phyloP scores from a whole-genome alignment of 768 basidiomycete species.

The Pleurotus tuber-regium region DNA sequence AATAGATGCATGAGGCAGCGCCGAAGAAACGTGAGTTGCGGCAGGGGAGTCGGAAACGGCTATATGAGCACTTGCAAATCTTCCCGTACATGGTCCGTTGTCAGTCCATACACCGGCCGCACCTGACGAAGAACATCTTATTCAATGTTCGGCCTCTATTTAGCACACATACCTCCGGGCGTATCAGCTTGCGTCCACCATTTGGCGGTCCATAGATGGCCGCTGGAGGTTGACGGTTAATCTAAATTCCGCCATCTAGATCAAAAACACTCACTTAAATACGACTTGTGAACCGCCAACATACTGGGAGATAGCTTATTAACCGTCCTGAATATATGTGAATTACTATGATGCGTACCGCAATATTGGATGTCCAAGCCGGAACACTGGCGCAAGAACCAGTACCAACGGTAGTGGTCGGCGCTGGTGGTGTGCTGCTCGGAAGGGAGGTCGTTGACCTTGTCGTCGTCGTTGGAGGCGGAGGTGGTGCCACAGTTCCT shows the following conservation, averaged over 20 bases:
- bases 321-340: neutral
- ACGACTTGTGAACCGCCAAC: conserved; percentile 35
- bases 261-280: conserved; percentile 31
- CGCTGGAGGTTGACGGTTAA: conserved; percentile 24
- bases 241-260: neutral
- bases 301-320: conserved; percentile 31
- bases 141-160: neutral
- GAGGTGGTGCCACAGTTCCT: conserved; percentile 17
- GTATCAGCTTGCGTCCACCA: conserved; percentile 44
- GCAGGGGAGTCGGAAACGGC: neutral
- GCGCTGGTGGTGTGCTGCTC: conserved; percentile 19
- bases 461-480: conserved; percentile 20
- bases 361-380: conserved; percentile 34
- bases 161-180: conserved; percentile 26
- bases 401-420: conserved; percentile 10
- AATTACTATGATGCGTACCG: conserved; percentile 32
- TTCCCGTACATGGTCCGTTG: conserved; percentile 26
- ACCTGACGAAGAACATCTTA: conserved; percentile 16
- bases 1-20: neutral
- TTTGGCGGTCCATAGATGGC: conserved; percentile 47
- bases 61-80: conserved; percentile 2
- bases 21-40: neutral
- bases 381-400: conserved; percentile 41
- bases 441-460: conserved; percentile 19
- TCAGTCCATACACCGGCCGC: conserved; percentile 33